Evolutionary conservation across 306 rosid species (phyloP).

Genomic region (Prosopis cineraria): DNA sequence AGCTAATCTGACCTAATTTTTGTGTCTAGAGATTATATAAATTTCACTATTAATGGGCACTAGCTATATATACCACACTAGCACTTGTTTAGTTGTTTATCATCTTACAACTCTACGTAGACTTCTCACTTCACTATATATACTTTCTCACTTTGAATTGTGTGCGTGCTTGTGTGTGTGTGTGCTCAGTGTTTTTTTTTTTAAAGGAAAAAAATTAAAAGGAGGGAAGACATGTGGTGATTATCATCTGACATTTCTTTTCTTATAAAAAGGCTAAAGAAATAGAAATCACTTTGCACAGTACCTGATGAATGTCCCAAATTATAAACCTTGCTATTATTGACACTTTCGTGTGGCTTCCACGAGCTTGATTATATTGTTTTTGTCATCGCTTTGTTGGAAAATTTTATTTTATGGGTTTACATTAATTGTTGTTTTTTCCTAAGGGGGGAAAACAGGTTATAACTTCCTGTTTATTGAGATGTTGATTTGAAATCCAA

Average conservation of each 20-base stretch:
- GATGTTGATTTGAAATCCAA: no score
- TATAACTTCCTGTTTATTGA: no score
- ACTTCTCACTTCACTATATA: not conserved
- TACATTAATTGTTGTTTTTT: no score
- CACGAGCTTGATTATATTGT: not conserved
- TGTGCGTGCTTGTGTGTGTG: not conserved
- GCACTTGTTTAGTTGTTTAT: not conserved
- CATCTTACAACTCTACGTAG: not conserved
- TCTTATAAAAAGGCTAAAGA: not conserved
- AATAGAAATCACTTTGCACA: not conserved
- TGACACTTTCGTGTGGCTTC: not conserved
- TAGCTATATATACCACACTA: not conserved
- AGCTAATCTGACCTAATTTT: constrained; percentile 11
- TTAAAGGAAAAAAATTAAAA: no score
- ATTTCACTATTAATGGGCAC: not conserved
- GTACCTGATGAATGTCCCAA: not conserved
- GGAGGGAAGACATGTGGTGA: not conserved
- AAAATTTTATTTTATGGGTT: no score
- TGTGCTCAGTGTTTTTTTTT: no score
- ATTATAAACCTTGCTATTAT: not conserved
- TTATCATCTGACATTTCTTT: not conserved
- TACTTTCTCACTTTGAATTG: not conserved
- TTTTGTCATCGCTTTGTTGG: not conserved
- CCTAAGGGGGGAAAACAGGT: no score
- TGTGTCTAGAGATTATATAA: not conserved